A percentile compares a stretch with the other conserved stretches of the same genome.
Evolutionary conservation across 176 grass and related monocot genomes (phyloP).

Genomic region (Coix lacrymajobi): DNA sequence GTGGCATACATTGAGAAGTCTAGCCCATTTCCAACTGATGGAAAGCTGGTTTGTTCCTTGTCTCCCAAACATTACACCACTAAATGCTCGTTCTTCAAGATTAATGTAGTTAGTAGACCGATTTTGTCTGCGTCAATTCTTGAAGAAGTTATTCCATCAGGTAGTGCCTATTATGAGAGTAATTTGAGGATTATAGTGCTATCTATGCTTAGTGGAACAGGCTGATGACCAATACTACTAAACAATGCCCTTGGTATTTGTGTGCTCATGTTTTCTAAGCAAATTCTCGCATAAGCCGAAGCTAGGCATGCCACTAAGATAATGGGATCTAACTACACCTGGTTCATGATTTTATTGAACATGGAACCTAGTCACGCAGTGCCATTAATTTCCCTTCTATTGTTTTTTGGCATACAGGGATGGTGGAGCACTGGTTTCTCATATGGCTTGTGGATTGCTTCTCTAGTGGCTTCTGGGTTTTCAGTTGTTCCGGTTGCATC

Average conservation of each 20-base stretch:
- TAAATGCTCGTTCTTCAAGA: neutral
- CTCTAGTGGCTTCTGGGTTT: conserved; percentile 87
- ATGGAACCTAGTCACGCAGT: neutral
- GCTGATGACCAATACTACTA: neutral
- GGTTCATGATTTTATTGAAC: neutral
- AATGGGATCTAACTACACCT: neutral
- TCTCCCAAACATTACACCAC: neutral
- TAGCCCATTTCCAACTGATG: conserved; percentile 78
- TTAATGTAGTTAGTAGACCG: neutral
- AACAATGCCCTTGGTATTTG: neutral
- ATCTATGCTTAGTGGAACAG: neutral
- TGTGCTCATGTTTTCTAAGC: conserved; percentile 3
- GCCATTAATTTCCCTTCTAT: neutral
- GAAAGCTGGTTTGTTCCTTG: conserved; percentile 61
- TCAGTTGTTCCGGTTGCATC: conserved; percentile 72
- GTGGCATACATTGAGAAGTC: conserved; percentile 88
- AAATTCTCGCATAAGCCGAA: neutral
- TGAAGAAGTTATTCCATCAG: neutral
- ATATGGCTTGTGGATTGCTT: conserved; percentile 94
- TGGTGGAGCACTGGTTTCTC: conserved; percentile 92
- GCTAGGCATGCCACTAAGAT: neutral
- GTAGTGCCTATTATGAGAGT: neutral
- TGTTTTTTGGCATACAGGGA: conserved; percentile 44
- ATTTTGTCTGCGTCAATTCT: neutral
- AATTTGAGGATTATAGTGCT: neutral